Evolutionary conservation across 345 rosid genomes (phyloP), one percentile per base, ranked within the genome.

Genomic region (Toxicodendron radicans): DNA sequence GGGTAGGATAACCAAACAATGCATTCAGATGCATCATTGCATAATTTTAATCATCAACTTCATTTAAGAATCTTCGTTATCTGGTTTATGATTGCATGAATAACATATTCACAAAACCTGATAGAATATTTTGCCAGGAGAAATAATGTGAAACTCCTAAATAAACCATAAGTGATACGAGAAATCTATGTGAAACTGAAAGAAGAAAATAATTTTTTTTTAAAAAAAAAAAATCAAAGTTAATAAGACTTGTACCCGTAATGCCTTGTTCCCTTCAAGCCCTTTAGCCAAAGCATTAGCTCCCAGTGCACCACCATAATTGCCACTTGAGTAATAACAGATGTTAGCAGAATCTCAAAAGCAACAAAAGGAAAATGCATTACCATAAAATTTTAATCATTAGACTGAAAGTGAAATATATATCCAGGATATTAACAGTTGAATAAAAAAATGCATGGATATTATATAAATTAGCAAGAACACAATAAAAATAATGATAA

Each of bases 281-380:
- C 97, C 99, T 87, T 92, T 95, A 58, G 95, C 86, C 82, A 95
- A 87, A 76, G 97, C 94, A 85, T 95, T 92, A 73, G 95, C 97
- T 79, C 97, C 99, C 79, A 95, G 76, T 66, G 99, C 88, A 74
- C 99, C 99, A 70, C 97, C 97, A 70, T 95, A 95, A 78, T 95
- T 95, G 84, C 97, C 96, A 84, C 99, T 95, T 77, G 52, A 75
- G 78, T 64, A 81, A 70, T 63, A 81, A 72, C 13, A 82, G 62
- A 64, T 49, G 68, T 79, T 69, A 87, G 77, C 72, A 76, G 54
- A 33, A 61, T 76, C 60, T 30, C 54, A 32, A 72, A 53, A 32
- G 73, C 48, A 54, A 71, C 75, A 72, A 70, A 49, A 78, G 53
- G 32, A 70, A 66, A 69, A 64, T 49, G 61, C 38, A 74, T 16